phyloP scores from a whole-genome alignment of 164 flowering plant species.

The Saururus chinensis region DNA sequence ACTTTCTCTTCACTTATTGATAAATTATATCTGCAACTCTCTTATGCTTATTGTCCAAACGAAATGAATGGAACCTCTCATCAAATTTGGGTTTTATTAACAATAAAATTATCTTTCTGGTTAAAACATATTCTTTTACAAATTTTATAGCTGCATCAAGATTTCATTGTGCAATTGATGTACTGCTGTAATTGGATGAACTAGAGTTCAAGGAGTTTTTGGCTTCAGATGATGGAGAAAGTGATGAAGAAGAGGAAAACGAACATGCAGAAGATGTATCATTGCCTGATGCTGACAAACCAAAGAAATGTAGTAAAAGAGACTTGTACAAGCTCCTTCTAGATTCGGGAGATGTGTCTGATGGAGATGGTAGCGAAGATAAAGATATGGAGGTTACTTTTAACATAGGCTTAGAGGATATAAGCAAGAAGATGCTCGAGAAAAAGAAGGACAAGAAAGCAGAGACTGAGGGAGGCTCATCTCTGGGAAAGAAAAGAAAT shows the following conservation, averaged over 20 bases:
- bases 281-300: slow-evolving; percentile 14
- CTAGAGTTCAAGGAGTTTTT: slow-evolving; percentile 63
- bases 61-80: too few species aligned
- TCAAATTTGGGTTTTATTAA: neutral
- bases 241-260: slow-evolving; percentile 26
- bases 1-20: too few species aligned
- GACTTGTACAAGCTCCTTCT: slow-evolving; percentile 57
- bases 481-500: slow-evolving; percentile 67
- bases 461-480: slow-evolving; percentile 81
- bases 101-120: too few species aligned
- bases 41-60: neutral
- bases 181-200: slow-evolving; percentile 40
- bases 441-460: slow-evolving; percentile 57
- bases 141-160: neutral
- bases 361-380: slow-evolving; percentile 29
- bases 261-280: slow-evolving; percentile 8
- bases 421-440: slow-evolving; percentile 74
- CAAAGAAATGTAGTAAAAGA: slow-evolving; percentile 26
- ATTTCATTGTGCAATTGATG: neutral
- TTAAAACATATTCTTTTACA: too few species aligned
- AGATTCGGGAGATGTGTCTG: slow-evolving; percentile 55
- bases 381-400: slow-evolving; percentile 96
- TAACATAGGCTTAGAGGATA: slow-evolving; percentile 73
- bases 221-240: slow-evolving; percentile 72
- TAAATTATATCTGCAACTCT: neutral